Base-by-base conservation (phyloP, 1,284 basidiomycete genomes). In the Rhizoctonia solani region DNA sequence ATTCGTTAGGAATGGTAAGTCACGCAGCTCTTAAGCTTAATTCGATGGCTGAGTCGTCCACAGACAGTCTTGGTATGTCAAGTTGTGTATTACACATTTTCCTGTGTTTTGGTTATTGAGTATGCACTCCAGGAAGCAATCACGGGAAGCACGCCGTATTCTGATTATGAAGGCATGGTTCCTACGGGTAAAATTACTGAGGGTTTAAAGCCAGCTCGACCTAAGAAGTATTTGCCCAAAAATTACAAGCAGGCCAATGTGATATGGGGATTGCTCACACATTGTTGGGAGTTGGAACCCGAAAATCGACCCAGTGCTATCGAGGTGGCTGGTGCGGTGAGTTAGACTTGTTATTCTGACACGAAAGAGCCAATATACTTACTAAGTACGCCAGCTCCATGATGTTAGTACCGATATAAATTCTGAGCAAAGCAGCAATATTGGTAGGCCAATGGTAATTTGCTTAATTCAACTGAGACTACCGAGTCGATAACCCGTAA, bases 1-100 rank as follows among this genome's bases (percentile, higher is more conserved):
- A 58, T 46, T 19, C 54, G 3, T 27, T 58, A 11, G 54, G 54
- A 27, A 58, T 58, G 54, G 54, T 58, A 41, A 46, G 55, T 14
- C 23, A 23, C 30, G 4, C 30, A 6, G 41, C 16, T 44, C 23
- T 42, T 29, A 5, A 8, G 29, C 8, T 39, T 14, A 41, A 3
- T n/a, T n/a, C n/a, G n/a, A n/a, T n/a, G n/a, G n/a, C n/a, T 2
- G 42, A 11, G 13, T 2, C 5, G 4, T 21, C 14, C 3, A 39
- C 30, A 58, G 54, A 58, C 54, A 1, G 46, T 58, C 4, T n/a
- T 58, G 21, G 54, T 58, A 46, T 2, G 41, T 16, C 4, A 3
- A 44, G 39, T 27, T 19, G 25, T 59, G 47, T 29, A 11, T n/a
- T n/a, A n/a, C n/a, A n/a, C n/a, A n/a, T n/a, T n/a, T n/a, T n/a